Conservation (phyloP, 2,329 filamentous ascomycete species). For the Hortaea werneckii region DNA sequence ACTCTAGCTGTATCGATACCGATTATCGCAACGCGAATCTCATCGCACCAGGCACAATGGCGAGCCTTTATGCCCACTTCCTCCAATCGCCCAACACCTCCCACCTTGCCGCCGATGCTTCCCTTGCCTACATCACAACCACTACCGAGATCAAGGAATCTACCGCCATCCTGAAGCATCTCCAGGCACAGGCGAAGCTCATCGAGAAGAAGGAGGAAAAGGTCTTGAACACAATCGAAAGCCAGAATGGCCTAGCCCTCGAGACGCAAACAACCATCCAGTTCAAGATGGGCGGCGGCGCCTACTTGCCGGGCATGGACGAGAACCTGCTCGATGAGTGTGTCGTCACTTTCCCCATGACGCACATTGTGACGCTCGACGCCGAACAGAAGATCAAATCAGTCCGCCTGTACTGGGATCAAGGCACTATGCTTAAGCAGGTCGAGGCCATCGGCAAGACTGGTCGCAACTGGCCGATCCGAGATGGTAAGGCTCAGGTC, state of each 20-base stretch:
- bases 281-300: constrained; percentile 70
- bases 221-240: constrained; percentile 64
- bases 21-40: not conserved
- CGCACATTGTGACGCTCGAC: constrained; percentile 86
- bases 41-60: constrained; percentile 20
- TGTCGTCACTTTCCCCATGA: constrained; percentile 67
- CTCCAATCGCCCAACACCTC: constrained; percentile 33
- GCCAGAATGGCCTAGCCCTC: constrained; percentile 55
- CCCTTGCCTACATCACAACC: constrained; percentile 76
- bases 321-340: constrained; percentile 89
- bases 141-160: constrained; percentile 62
- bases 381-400: constrained; percentile 66
- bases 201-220: constrained; percentile 77
- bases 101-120: constrained; percentile 35
- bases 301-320: constrained; percentile 79
- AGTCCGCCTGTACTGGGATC: constrained; percentile 90
- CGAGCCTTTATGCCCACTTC: constrained; percentile 35
- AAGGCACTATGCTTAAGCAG: constrained; percentile 83
- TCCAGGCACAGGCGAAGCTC: constrained; percentile 59
- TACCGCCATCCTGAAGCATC: constrained; percentile 72
- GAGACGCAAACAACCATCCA: constrained; percentile 77
- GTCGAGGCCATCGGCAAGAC: constrained; percentile 86
- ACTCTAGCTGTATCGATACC: not conserved
- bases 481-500: constrained; percentile 74
- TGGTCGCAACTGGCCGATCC: constrained; percentile 90